These are phyloP conservation scores for Drosera capensis DNA, from an alignment of 148 eudicot species.

Conservation along the genomic window DNA sequence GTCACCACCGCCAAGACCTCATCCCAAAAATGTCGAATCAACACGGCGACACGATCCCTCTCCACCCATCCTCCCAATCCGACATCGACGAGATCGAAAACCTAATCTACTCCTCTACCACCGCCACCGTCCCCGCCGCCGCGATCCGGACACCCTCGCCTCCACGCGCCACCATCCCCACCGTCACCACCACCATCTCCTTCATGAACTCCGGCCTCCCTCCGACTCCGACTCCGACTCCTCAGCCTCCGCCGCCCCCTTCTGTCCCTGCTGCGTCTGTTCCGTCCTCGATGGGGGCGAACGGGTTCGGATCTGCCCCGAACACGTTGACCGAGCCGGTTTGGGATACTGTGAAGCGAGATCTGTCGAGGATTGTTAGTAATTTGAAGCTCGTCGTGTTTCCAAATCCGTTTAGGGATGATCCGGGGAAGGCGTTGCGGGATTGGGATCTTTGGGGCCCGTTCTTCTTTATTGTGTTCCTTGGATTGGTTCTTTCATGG, in stretches of 20 bases:
- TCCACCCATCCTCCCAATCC: constrained; percentile 59
- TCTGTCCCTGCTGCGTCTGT: constrained; percentile 1
- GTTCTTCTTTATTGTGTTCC: constrained; percentile 77
- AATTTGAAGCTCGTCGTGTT: constrained; percentile 92
- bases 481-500: constrained; percentile 81
- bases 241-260: constrained; percentile 2
- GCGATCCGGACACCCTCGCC: constrained; percentile 45
- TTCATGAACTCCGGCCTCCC: constrained; percentile 25
- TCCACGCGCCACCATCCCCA: constrained; percentile 34
- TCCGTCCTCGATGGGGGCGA: background rate
- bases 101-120: constrained; percentile 39
- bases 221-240: constrained; percentile 5
- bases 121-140: constrained; percentile 49
- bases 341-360: constrained; percentile 84
- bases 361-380: constrained; percentile 67
- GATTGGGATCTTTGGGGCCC: constrained; percentile 99
- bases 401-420: constrained; percentile 77
- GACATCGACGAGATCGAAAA: constrained; percentile 93
- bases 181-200: constrained; percentile 24
- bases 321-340: constrained; percentile 86
- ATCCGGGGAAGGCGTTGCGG: constrained; percentile 78
- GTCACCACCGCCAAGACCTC: background rate
- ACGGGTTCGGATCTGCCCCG: constrained; percentile 41
- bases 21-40: constrained; percentile 8
- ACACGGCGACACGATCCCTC: constrained; percentile 25